Evolutionary conservation across 768 basidiomycete species (phyloP), one percentile per base, ranked within the genome.

Genomic region (Tulasnella sp.): DNA sequence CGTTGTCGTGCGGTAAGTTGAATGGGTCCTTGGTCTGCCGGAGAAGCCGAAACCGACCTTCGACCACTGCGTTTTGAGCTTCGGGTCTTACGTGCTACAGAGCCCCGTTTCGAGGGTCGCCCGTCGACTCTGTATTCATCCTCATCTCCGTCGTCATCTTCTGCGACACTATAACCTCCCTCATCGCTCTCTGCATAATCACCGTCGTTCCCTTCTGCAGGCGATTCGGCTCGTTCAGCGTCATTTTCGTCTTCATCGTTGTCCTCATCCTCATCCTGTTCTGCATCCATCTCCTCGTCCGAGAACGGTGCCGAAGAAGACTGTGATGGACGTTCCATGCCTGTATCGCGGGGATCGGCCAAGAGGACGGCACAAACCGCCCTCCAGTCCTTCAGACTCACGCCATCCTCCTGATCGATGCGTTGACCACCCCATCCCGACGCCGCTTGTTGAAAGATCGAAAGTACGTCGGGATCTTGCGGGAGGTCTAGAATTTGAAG

Each of bases 341-440:
- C 56, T 3, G 38, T 72, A 60, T 60, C 59, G 12, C 41, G 42
- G 17, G 46, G 27, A 25, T 60, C 42, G 41, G 81, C 83, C 3
- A 91, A 73, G 11, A 92, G 72, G 3, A 84, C 84, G 9, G 83
- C 81, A 67, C 88, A 91, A 3, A 92, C 84, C 11, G 85, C 77
- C 38, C 85, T 78, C 85, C 85, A 92, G 66, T 90, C 88, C 27
- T 81, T 80, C 50, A 75, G 72, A 63, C 75, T 79, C 24, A 92
- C 78, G 45, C 58, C 60, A 68, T 27, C 69, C 68, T 63, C 63
- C 31, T 49, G 34, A 22, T 17, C 43, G 12, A 68, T 71, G 8
- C 30, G 46, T 17, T 38, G 49, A 7, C 34, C 72, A 49, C 69
- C 70, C 87, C 88, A 89, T 17, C 86, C 88, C 1, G 78, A 73